phyloP scores from a whole-genome alignment of 257 asterid species.

The Dorcoceras hygrometricum region DNA sequence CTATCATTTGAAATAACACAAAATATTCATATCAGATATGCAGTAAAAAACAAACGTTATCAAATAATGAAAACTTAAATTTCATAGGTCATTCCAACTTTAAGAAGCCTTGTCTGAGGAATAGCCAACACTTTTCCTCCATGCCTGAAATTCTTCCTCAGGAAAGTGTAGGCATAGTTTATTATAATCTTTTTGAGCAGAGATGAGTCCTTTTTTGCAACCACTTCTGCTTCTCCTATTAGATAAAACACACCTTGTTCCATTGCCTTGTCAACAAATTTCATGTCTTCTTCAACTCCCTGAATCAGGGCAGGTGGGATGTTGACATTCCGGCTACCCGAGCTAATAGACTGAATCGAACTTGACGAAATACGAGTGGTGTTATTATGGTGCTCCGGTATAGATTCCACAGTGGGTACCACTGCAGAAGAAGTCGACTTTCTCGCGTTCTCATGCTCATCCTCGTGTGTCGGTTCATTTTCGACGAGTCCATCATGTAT shows the following conservation, averaged over 20 bases:
- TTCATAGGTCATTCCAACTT: conserved; percentile 75
- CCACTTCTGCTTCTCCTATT: conserved; percentile 68
- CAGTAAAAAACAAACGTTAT: too few species aligned
- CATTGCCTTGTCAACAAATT: conserved; percentile 37
- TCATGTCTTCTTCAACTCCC: conserved; percentile 39
- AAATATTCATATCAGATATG: too few species aligned
- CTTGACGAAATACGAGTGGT: conserved; percentile 31
- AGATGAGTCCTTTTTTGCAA: conserved; percentile 49
- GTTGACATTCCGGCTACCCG: too few species aligned
- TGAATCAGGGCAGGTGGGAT: not conserved
- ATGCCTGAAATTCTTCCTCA: conserved; percentile 63
- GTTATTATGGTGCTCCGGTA: conserved; percentile 9
- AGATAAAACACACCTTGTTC: conserved; percentile 56
- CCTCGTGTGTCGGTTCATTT: not conserved
- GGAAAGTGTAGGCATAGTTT: conserved; percentile 47
- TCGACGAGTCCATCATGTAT: conserved; percentile 26
- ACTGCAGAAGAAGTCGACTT: conserved; percentile 29
- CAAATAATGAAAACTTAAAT: conserved; percentile 35
- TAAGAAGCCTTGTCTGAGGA: conserved; percentile 55
- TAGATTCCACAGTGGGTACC: conserved; percentile 36
- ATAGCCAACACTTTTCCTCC: conserved; percentile 58
- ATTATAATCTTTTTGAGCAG: conserved; percentile 44
- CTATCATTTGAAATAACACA: too few species aligned
- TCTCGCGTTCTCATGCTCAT: conserved; percentile 19
- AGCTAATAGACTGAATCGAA: conserved; percentile 36